Base-by-base conservation (phyloP, 768 basidiomycete genomes). In the Lentinula sp. region DNA sequence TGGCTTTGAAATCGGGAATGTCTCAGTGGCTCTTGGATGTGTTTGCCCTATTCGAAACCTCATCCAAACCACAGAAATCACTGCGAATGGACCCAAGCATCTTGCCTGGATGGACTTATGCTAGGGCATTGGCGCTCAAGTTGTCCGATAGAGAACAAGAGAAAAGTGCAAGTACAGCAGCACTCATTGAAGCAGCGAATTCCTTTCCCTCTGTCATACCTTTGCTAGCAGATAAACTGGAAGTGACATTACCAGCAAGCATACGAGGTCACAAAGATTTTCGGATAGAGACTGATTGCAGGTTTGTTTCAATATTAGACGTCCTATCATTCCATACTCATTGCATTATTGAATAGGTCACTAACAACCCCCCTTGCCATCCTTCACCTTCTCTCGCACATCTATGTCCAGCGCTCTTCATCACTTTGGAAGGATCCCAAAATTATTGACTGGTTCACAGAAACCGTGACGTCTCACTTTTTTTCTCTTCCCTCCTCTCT, bases 201-300 rank as follows among this genome's bases (percentile, higher is more conserved):
- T 80, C 81, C 0, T 98, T 92, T 71, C 96, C 96, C 0, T 84
- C 88, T 0, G 79, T 96, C 2, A 81, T 95, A 0, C 87, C 89
- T 0, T 77, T 95, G 5, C 74, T 98, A 1, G 91, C 92, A 2
- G 93, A 96, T 70, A 95, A 94, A 70, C 80, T 90, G 7, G 93
- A 95, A 16, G 81, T 88, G 3, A 69, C 76, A 4, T 72, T 96
- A 1, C 78, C 90, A 4, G 71, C 74, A 1, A 74, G 81, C 2
- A 77, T 92, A 10, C 76, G 89, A 13, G 70, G 76, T 0, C 84
- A 89, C 68, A 76, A 75, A 4, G 82, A 85, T 21, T 89, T 93
- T 68, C 80, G 82, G 63, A 85, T 95, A 23, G 77, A 86, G 61
- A 86, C 86, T 0, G 89, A 88, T 46, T 80, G 79, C 21, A 77